Conservation (phyloP, 495 filamentous ascomycete genomes). For the Ramalina peruviana region DNA sequence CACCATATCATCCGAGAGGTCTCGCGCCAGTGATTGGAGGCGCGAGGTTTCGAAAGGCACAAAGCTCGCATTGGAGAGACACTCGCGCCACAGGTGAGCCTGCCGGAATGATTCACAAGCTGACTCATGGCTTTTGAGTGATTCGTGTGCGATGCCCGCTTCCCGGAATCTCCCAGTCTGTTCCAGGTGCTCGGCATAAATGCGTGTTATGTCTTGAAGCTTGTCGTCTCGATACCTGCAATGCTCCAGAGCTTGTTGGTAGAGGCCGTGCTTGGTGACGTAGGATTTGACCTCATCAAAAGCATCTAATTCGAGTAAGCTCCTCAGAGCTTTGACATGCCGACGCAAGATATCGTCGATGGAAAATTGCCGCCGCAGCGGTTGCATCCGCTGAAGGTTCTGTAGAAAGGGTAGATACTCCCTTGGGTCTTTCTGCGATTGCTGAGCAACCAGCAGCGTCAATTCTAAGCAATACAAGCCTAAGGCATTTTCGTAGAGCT, state of each 20-base stretch:
- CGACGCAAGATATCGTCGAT: constrained; percentile 81
- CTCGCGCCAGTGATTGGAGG: constrained; percentile 46
- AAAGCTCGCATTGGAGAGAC: constrained; percentile 60
- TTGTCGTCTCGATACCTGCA: constrained; percentile 64
- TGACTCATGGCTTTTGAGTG: constrained; percentile 50
- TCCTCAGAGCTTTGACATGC: constrained; percentile 57
- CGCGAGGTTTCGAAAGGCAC: constrained; percentile 43
- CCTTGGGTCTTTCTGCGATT: constrained; percentile 87
- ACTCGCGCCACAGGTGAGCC: constrained; percentile 82
- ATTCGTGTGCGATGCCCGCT: constrained; percentile 82
- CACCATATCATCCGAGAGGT: constrained; percentile 54
- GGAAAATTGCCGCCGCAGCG: constrained; percentile 55
- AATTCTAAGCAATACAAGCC: constrained; percentile 87
- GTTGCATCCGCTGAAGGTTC: constrained; percentile 58
- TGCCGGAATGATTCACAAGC: constrained; percentile 69
- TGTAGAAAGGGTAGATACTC: constrained; percentile 95
- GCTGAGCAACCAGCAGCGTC: constrained; percentile 79
- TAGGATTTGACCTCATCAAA: constrained; percentile 70
- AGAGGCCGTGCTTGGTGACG: constrained; percentile 63
- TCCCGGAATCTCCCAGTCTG: constrained; percentile 63
- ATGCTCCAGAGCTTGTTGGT: constrained; percentile 59
- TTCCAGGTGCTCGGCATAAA: constrained; percentile 70
- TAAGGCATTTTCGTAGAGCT: constrained; percentile 80
- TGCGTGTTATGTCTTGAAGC: constrained; percentile 46
- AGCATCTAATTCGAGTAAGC: constrained; percentile 51